A percentile compares a stretch with the other conserved stretches of the same genome.
These are phyloP conservation scores for Coprinopsis strossmayeri DNA, from an alignment of 768 basidiomycete genomes.

Conservation along the genomic window DNA sequence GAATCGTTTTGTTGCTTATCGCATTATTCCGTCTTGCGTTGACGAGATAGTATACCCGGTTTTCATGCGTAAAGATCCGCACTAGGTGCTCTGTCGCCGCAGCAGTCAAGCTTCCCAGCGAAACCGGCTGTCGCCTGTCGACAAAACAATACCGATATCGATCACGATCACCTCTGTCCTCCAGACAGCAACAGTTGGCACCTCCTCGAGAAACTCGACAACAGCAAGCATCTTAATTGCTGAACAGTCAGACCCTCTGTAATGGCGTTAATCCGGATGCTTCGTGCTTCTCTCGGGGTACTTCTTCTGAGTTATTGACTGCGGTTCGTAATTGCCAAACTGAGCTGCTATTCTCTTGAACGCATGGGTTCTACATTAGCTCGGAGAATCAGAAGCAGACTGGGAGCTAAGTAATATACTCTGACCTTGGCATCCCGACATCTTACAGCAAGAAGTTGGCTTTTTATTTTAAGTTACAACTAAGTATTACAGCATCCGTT, in stretches of 20 bases:
- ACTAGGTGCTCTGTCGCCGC: background rate
- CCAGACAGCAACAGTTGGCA: too few relatives aligned
- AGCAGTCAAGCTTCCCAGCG: too few relatives aligned
- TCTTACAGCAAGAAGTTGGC: background rate
- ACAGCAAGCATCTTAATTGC: too few relatives aligned
- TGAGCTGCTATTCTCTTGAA: background rate
- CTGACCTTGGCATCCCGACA: slow-evolving; percentile 2
- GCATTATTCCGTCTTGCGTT: slow-evolving; percentile 4
- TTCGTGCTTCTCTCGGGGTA: background rate
- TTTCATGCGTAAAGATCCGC: slow-evolving; percentile 8
- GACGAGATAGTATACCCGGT: slow-evolving; percentile 3
- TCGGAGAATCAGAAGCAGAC: slow-evolving; percentile 6
- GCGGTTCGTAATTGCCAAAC: slow-evolving; percentile 7
- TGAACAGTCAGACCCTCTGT: slow-evolving; percentile 8
- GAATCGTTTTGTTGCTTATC: too few relatives aligned
- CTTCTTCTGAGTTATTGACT: background rate
- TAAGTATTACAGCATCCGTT: background rate
- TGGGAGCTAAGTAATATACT: background rate
- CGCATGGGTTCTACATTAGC: background rate
- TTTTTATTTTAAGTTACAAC: background rate
- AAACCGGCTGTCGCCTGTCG: too few relatives aligned
- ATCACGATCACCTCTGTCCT: too few relatives aligned
- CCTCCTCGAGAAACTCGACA: too few relatives aligned
- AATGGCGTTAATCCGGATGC: slow-evolving; percentile 8
- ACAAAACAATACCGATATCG: too few relatives aligned